Conservation (phyloP, 2,329 filamentous ascomycete species). For the Penicillium sp. region DNA sequence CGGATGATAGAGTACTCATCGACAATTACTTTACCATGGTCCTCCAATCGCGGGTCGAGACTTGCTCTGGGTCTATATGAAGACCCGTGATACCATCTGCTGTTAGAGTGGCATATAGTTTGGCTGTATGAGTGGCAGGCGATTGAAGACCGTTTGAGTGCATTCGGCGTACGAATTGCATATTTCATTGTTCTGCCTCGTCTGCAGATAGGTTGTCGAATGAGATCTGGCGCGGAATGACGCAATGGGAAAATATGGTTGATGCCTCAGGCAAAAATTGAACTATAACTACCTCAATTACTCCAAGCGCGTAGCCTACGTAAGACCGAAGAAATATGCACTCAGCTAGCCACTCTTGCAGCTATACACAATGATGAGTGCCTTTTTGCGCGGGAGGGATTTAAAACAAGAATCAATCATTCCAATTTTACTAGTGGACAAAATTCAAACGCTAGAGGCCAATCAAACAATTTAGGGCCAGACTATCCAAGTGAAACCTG, state of each 20-base stretch:
- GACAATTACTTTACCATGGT: conserved; percentile 54
- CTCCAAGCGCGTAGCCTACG: neutral
- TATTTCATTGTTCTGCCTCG: conserved; percentile 21
- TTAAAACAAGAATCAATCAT: neutral
- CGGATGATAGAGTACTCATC: conserved; percentile 62
- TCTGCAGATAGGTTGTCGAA: conserved; percentile 12
- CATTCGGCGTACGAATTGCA: conserved; percentile 9
- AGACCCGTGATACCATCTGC: conserved; percentile 19
- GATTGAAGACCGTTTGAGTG: neutral
- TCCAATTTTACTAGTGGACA: neutral
- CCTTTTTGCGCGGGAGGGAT: too few species aligned
- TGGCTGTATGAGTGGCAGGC: neutral
- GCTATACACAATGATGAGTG: neutral
- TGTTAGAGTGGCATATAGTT: neutral
- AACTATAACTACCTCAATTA: neutral
- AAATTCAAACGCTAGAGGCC: neutral
- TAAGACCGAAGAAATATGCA: neutral
- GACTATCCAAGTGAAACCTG: neutral
- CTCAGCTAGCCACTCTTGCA: too few species aligned
- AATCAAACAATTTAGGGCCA: neutral
- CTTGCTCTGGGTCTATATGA: conserved; percentile 13
- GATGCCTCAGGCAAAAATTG: conserved; percentile 16
- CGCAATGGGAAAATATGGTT: conserved; percentile 7
- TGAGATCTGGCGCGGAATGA: conserved; percentile 12
- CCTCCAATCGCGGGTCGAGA: conserved; percentile 51